Evolutionary conservation across 2,329 filamentous ascomycete species (phyloP).

Genomic region (Monosporascus sp.): DNA sequence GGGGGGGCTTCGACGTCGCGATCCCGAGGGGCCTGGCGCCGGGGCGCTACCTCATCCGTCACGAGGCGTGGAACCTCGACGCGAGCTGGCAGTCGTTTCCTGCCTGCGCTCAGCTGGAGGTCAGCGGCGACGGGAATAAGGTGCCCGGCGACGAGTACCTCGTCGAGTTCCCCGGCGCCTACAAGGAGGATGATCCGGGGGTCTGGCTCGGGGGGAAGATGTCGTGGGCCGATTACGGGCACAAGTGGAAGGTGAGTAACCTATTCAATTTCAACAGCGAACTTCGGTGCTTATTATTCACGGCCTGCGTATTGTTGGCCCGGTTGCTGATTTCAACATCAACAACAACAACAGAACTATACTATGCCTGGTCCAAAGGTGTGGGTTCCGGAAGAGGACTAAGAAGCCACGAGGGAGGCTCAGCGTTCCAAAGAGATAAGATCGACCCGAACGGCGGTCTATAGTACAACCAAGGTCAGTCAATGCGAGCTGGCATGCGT

Average conservation of each 20-base stretch:
- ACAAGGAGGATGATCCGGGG: neutral
- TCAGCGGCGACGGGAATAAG: neutral
- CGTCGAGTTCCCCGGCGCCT: constrained; percentile 2
- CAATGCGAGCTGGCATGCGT: no score
- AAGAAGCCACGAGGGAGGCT: no score
- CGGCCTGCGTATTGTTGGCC: no score
- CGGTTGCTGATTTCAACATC: no score
- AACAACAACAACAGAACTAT: neutral
- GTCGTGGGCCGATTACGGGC: neutral
- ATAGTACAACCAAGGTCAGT: no score
- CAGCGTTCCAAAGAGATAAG: no score
- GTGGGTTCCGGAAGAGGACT: neutral
- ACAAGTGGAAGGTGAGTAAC: neutral
- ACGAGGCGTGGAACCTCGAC: constrained; percentile 10
- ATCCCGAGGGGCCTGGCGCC: constrained; percentile 5
- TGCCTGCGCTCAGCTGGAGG: constrained; percentile 1
- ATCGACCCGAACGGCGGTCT: no score
- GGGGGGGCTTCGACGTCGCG: constrained; percentile 1
- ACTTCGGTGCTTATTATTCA: no score
- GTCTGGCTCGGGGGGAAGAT: neutral
- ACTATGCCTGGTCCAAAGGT: neutral
- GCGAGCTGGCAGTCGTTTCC: constrained; percentile 4
- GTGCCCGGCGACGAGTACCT: neutral
- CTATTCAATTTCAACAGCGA: no score
- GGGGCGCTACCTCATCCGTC: constrained; percentile 9